A percentile compares a stretch with the other conserved stretches of the same genome.
These are phyloP conservation scores for Choiromyces venosus DNA, from an alignment of 495 filamentous ascomycete genomes.

Conservation along the genomic window DNA sequence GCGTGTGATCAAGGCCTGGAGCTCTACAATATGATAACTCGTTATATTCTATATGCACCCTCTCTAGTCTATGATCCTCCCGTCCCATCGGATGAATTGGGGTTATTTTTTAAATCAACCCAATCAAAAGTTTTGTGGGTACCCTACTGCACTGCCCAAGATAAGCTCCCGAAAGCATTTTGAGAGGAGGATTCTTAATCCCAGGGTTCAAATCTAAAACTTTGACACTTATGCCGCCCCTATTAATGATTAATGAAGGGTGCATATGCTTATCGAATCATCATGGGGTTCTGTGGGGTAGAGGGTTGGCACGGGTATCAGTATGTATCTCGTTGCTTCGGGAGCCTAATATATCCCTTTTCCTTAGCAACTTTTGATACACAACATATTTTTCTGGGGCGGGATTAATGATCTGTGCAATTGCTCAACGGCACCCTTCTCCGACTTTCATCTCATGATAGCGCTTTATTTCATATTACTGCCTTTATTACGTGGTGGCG, in stretches of 20 bases:
- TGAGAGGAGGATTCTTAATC: not conserved
- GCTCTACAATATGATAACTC: not conserved
- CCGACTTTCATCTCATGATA: not conserved
- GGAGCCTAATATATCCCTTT: not conserved
- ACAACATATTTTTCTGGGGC: not conserved
- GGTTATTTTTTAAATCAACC: not conserved
- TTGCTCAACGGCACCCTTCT: not conserved
- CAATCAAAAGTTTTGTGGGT: not conserved
- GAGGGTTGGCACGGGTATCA: too few species aligned
- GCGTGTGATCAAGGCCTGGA: not conserved
- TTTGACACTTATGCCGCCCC: not conserved
- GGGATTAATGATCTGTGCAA: not conserved
- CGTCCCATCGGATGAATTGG: not conserved
- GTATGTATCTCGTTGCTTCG: too few species aligned
- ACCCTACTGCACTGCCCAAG: not conserved
- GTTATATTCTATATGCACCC: not conserved
- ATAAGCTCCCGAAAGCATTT: not conserved
- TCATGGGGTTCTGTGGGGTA: not conserved
- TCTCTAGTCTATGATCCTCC: not conserved
- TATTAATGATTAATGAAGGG: not conserved
- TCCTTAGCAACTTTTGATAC: not conserved
- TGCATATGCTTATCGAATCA: not conserved
- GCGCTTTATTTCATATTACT: not conserved
- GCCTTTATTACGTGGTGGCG: not conserved
- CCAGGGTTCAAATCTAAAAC: not conserved